Base-by-base conservation (phyloP, 768 basidiomycete species). In the Gautieria morchelliformis region DNA sequence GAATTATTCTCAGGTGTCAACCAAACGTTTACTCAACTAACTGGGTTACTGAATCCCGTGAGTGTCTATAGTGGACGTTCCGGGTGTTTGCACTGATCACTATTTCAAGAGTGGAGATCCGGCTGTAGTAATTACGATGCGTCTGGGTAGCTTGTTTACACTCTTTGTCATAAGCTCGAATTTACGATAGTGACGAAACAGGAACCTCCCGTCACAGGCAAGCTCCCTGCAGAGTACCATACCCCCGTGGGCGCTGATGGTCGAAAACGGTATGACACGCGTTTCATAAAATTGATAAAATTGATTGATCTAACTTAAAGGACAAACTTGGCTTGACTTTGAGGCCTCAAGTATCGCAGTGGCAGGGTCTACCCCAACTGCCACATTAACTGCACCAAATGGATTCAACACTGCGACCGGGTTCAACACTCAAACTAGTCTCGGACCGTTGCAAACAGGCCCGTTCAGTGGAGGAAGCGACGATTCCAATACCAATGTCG, bases 191-290 rank as follows among this genome's bases (percentile, higher is more conserved):
- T 15, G 33, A 20, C 14, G 20, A 20, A 15, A 27, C 14, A 32
- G 50, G 15, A 15, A 10, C 12, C 50, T 52, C 2, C 50, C 50
- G 4, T 52, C 50, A 15, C 50, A 52, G 20, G 50, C 50, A 2
- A 19, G n/a, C 27, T 24, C 30, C 15, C 20, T 52, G 50, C 4
- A 15, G 10, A 52, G 27, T 20, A 30, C 5, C 14, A 52, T 52
- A 17, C 50, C 50, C 10, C 50, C 50, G n/a, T 52, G 24, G 27
- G 50, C 50, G 3, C 32, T 52, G 15, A 4, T 3, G 22, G 22
- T 15, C 10, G 50, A 52, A 33, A 52, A 52, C 32, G 50, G 50
- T 52, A 52, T 32, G n/a, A n/a, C n/a, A n/a, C n/a, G n/a, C n/a
- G n/a, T n/a, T n/a, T n/a, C n/a, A n/a, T n/a, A n/a, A n/a, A n/a